Base-by-base conservation (phyloP, 1,284 basidiomycete genomes). In the Sphaerobolus stellatus region DNA sequence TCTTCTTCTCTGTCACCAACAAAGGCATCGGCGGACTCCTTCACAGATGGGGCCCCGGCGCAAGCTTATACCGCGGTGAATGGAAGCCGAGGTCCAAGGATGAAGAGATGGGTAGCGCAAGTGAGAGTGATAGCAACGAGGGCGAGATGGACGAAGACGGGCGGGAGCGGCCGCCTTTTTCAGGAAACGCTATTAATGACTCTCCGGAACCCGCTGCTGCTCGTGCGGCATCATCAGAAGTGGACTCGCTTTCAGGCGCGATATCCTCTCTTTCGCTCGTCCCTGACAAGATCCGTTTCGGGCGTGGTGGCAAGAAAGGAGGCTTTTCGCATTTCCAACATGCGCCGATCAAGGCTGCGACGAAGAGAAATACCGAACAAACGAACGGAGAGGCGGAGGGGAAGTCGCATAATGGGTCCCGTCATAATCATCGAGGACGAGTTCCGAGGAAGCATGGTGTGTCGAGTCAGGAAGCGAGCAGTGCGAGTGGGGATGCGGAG, bases 1-100 rank as follows among this genome's bases (percentile, higher is more conserved):
- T 86, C 70, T 94, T 91, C 70, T 95, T 94, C 68, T 81, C 85
- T 22, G 86, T 95, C 41, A 92, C 90, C 8, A 92, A 93, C 68
- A 92, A 90, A 67, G 92, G 92, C 22, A 82, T 94, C 7, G 89
- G 88, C 8, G 87, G 84, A 1, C 71, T 91, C 20, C 66, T 91
- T 56, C 80, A 80, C 65, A 80, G 73, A 62, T 91, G 88, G 87
- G 89, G 89, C 9, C 87, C 88, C 59, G 89, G 88, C 9, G 89
- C 81, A 7, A 90, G 87, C 63, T 74, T 92, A 71, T 75, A 91
- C 52, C 74, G 89, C 25, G 79, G 79, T 27, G 74, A 80, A 50
- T 92, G 89, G 89, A 88, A 82, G 40, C 47, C 57, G 4, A 54
- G 61, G 20, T 5, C 48, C 5, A 30, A 41, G 31, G 54, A 46